These are phyloP conservation scores for Balansia obtecta DNA, from an alignment of 2,329 filamentous ascomycete genomes.

Conservation along the genomic window DNA sequence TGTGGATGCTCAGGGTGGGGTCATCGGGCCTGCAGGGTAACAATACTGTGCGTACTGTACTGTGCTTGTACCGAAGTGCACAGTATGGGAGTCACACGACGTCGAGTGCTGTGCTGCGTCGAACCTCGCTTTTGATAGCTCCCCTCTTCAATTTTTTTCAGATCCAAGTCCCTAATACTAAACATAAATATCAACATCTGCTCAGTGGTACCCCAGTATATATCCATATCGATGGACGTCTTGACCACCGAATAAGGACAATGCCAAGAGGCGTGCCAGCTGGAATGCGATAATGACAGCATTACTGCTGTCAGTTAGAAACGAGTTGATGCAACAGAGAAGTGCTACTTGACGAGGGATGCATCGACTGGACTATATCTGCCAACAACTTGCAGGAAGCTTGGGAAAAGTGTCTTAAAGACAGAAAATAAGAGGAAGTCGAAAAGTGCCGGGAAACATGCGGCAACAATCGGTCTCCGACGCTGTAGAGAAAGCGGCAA, in stretches of 20 bases:
- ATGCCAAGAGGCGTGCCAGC: conserved; percentile 22
- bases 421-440: conserved; percentile 26
- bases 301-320: conserved; percentile 11
- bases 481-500: conserved; percentile 26
- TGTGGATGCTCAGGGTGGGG: not conserved
- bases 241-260: conserved; percentile 24
- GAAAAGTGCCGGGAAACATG: conserved; percentile 22
- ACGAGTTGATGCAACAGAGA: not conserved
- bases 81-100: too few relatives aligned
- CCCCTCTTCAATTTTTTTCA: conserved; percentile 2
- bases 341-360: conserved; percentile 19
- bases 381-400: conserved; percentile 26
- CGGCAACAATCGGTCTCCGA: conserved; percentile 23
- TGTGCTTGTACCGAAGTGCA: not conserved
- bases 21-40: not conserved
- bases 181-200: conserved; percentile 9
- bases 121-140: not conserved
- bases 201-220: conserved; percentile 12
- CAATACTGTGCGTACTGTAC: too few relatives aligned
- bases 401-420: conserved; percentile 27
- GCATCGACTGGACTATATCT: conserved; percentile 22
- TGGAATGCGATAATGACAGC: conserved; percentile 23
- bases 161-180: conserved; percentile 9
- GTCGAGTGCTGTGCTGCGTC: too few relatives aligned
- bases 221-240: conserved; percentile 16